Base-by-base conservation (phyloP, 352 stramenopile species). In the Blastocystis sp. region DNA sequence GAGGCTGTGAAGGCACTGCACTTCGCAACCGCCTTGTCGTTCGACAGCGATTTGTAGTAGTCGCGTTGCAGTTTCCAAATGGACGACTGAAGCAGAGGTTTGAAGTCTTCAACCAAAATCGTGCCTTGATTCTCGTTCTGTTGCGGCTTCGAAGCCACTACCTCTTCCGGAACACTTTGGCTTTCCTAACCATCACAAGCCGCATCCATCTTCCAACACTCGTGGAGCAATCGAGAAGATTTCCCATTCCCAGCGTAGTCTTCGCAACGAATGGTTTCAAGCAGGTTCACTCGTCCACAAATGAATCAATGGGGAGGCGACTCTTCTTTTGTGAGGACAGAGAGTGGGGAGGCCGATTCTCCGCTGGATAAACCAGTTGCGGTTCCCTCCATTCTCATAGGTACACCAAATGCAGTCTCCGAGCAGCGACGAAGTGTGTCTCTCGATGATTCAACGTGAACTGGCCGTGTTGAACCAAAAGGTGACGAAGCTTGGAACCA, bases 21-120 rank as follows among this genome's bases (percentile, higher is more conserved):
- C 11, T 54, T 84, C 18, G 16, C 34, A 0, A 27, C 53, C 21
- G 32, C 21, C 27, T 44, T 11, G n/a, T 42, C 29, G 4, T 18
- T 44, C 16, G 54, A 29, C 21, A 73, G 38, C 7, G 54, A 57
- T 40, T 56, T 49, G 51, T 54, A 84, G n/a, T 84, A 84, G 14
- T 84, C 44, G 24, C 48, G 40, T 44, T 84, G 73, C 18, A 71
- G 32, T 72, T 75, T 84, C 73, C 73, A 84, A 54, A 84, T 69
- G 24, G 18, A 54, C 18, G 73, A 84, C 21, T 84, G 3, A 4
- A 61, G 46, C 56, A 78, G 16, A 7, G 42, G 67, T 40, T 78
- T 57, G 27, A n/a, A 24, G 16, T 27, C 36, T 42, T 78, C 67
- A 8, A 78, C 7, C 27, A 78, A n/a, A n/a, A n/a, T n/a, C n/a